phyloP scores from a whole-genome alignment of 192 early-diverging fungal genomes.

The Dissophora ornata region DNA sequence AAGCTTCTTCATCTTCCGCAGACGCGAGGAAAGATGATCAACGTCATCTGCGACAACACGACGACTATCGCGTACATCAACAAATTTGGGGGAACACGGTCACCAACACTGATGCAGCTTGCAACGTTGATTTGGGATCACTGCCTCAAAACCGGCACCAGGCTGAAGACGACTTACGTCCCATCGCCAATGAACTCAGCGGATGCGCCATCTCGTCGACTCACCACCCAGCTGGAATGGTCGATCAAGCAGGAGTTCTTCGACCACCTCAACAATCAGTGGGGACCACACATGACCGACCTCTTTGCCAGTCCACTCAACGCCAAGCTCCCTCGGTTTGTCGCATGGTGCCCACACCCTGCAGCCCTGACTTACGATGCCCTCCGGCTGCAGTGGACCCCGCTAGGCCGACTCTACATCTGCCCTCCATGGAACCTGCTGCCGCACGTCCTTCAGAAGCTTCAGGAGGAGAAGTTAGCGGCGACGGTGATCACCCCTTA shows the following conservation, averaged over 20 bases:
- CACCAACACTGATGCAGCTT: not conserved
- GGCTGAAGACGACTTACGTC: constrained; percentile 3
- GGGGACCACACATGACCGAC: constrained; percentile 9
- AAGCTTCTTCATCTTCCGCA: constrained; percentile 1
- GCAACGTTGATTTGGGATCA: constrained; percentile 3
- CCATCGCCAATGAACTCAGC: constrained; percentile 30
- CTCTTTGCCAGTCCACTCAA: not conserved
- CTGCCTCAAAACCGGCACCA: constrained; percentile 10
- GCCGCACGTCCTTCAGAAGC: constrained; percentile 3
- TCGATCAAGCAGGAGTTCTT: constrained; percentile 11
- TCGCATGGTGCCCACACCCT: constrained; percentile 2
- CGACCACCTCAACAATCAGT: constrained; percentile 7
- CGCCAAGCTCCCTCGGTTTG: not conserved
- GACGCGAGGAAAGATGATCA: not conserved
- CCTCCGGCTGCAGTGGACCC: not conserved
- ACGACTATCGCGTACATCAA: constrained; percentile 15
- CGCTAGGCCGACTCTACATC: not conserved
- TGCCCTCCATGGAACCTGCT: constrained; percentile 16
- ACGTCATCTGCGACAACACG: constrained; percentile 16
- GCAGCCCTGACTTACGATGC: not conserved
- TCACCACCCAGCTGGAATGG: constrained; percentile 34
- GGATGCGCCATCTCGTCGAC: constrained; percentile 24
- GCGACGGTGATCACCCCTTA: constrained; percentile 16
- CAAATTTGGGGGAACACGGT: constrained; percentile 23
- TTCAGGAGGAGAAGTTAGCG: not conserved